Base-by-base conservation (phyloP, 73 alveolate genomes). In the Paramecium octaurelia region DNA sequence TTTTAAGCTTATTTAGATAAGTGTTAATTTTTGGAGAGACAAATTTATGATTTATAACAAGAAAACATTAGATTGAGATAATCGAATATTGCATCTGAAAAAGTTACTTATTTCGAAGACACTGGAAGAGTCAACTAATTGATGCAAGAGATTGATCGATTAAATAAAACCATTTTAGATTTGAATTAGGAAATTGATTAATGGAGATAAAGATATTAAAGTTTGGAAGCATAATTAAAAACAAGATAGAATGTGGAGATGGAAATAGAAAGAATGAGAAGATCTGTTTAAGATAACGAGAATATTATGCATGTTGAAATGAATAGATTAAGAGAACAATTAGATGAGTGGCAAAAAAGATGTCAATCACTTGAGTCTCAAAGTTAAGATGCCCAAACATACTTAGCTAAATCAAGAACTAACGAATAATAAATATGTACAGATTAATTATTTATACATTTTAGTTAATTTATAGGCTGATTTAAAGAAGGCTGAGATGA, bases 161-260 rank as follows among this genome's bases (percentile, higher is more conserved):
- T 80, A 2, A 80, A 80, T 44, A 44, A 80, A 31, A 18, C 57
- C 2, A 80, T 46, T 23, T 31, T 80, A 80, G 91, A 80, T 80
- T 80, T 80, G 57, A 80, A 80, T 80, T 80, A 6, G 46, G 91
- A 80, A 80, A 23, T 80, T 14, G 91, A 80, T 6, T 23, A 27
- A 31, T 80, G 91, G 91, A 80, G 91, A 80, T 80, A 43, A 18
- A 80, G 91, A 80, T 80, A 80, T 80, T 40, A n/a, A 80, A 80
- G 91, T 80, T 48, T 80, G 16, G 91, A 80, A 43, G 24, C 12
- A 10, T 21, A 80, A 48, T 46, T 80, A 20, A 80, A 46, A 23
- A 80, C 91, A 10, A 80, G 91, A 80, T 23, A 5, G 8, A 80
- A 80, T 80, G 91, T 80, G 5, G 91, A 80, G 27, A 40, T 44